Conservation (phyloP, 2,329 filamentous ascomycete genomes). For the Metarhizium sp. region DNA sequence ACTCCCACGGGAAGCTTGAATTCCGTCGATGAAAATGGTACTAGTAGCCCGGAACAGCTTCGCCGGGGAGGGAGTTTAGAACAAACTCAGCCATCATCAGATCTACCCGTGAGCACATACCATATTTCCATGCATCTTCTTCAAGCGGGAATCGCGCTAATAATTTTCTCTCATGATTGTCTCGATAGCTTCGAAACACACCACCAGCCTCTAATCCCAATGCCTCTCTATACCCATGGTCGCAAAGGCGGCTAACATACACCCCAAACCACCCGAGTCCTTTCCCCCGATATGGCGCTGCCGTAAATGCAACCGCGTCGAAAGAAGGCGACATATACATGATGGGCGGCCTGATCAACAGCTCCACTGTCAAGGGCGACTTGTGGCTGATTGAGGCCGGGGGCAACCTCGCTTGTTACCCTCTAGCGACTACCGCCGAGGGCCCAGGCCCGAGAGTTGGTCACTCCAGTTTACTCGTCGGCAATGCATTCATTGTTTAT, state of each 20-base stretch:
- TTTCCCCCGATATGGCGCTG: conserved; percentile 93
- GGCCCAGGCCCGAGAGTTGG: conserved; percentile 92
- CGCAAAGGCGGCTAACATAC: conserved; percentile 79
- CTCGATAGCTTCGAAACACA: conserved; percentile 47
- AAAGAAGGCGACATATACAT: conserved; percentile 97
- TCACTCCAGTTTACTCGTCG: conserved; percentile 86
- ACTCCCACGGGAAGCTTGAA: conserved; percentile 72
- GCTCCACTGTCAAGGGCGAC: conserved; percentile 91
- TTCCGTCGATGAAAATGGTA: conserved; percentile 52
- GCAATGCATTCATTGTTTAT: conserved; percentile 98
- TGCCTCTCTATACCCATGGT: conserved; percentile 89
- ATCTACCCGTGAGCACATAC: conserved; percentile 30
- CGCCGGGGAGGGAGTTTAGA: conserved; percentile 44
- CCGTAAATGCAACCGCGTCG: conserved; percentile 83
- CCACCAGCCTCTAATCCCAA: conserved; percentile 47
- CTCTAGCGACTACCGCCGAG: conserved; percentile 83
- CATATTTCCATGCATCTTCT: neutral
- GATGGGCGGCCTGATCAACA: conserved; percentile 94
- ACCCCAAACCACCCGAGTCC: conserved; percentile 73
- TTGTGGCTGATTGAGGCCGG: conserved; percentile 96
- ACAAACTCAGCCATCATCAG: conserved; percentile 29
- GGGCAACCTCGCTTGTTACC: conserved; percentile 81
- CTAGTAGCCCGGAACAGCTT: conserved; percentile 55
- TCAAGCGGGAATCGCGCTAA: neutral
- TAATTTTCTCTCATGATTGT: neutral